Evolutionary conservation across 768 basidiomycete genomes (phyloP), one percentile per base, ranked within the genome.

Genomic region (Panus rudis): DNA sequence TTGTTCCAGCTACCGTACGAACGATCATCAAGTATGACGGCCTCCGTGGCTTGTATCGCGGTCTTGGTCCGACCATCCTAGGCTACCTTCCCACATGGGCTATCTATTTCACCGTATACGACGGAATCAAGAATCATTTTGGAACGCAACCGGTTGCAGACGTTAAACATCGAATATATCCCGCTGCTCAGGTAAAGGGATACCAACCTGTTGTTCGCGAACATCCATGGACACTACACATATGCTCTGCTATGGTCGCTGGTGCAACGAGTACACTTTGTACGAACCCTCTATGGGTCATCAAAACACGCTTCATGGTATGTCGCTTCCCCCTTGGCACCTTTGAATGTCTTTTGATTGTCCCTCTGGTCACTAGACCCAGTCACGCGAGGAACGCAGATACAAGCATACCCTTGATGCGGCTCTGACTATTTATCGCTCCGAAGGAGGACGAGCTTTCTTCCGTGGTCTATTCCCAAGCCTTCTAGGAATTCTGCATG

Each of bases 41-140:
- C 12, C 51, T 96, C 40, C 79, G 84, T 43, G 96, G 96, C 12
- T 70, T 97, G 48, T 99, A 99, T 65, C 80, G 96, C 31, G 96
- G 96, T n/a, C 75, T 99, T 16, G 93, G 94, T 16, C 96, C 96
- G 12, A 99, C 96, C 16, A 76, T 99, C 43, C 74, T 93, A 6
- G 96, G 96, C 12, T 98, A 99, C 66, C 78, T 98, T 30, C 96
- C 96, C 17, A 98, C 94, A 2, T 98, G 93, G 96, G 96, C 92
- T 20, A 98, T 98, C 54, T 98, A 97, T 63, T 98, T 98, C 63
- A 81, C 92, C 17, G 91, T 98, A 20, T 98, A 98, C 66, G 96
- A 99, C 66, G 81, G 86, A 46, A 87, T 97, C 65, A 98, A 98
- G 72, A 76, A 75, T 12, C 66, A 71, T 37, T 86, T 91, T 58